phyloP scores from a whole-genome alignment of 2,329 filamentous ascomycete species.

The Chaetomiaceae sp. region DNA sequence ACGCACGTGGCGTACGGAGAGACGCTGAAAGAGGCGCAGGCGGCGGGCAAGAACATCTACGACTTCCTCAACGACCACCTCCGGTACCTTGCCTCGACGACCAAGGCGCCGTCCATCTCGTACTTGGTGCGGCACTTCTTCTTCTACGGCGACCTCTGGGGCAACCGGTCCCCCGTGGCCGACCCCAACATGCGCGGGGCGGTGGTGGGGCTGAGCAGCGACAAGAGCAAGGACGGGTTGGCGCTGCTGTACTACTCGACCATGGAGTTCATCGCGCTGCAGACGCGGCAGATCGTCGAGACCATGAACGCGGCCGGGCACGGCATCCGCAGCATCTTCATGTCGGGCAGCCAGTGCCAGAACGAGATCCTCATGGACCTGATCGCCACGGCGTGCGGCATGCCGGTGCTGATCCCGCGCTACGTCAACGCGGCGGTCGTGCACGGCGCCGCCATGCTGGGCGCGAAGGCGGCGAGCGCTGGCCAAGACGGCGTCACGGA shows the following conservation, averaged over 20 bases:
- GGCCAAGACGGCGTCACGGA: slow-evolving; percentile 73
- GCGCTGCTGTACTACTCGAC: slow-evolving; percentile 91
- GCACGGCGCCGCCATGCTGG: slow-evolving; percentile 96
- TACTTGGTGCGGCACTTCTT: slow-evolving; percentile 92
- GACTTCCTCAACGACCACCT: slow-evolving; percentile 90
- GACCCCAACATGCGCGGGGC: slow-evolving; percentile 90
- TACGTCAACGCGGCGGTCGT: slow-evolving; percentile 96
- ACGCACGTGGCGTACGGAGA: slow-evolving; percentile 87
- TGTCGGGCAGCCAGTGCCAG: slow-evolving; percentile 97
- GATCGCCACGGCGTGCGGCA: slow-evolving; percentile 81
- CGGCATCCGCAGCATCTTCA: slow-evolving; percentile 87
- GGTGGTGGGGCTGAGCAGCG: slow-evolving; percentile 77
- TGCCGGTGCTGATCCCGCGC: slow-evolving; percentile 87
- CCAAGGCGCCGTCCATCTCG: slow-evolving; percentile 67
- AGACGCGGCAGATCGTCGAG: slow-evolving; percentile 92
- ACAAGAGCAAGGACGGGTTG: slow-evolving; percentile 80
- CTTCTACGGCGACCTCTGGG: slow-evolving; percentile 97
- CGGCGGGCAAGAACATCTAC: slow-evolving; percentile 83
- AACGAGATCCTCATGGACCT: slow-evolving; percentile 89
- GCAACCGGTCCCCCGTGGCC: slow-evolving; percentile 89
- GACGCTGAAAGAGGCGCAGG: slow-evolving; percentile 70
- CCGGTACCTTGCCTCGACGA: slow-evolving; percentile 63
- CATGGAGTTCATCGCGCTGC: slow-evolving; percentile 96
- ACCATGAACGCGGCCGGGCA: slow-evolving; percentile 90
- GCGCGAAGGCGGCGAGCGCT: slow-evolving; percentile 89